phyloP scores from a whole-genome alignment of 495 filamentous ascomycete genomes.

The Hypomontagnella monticulosa region DNA sequence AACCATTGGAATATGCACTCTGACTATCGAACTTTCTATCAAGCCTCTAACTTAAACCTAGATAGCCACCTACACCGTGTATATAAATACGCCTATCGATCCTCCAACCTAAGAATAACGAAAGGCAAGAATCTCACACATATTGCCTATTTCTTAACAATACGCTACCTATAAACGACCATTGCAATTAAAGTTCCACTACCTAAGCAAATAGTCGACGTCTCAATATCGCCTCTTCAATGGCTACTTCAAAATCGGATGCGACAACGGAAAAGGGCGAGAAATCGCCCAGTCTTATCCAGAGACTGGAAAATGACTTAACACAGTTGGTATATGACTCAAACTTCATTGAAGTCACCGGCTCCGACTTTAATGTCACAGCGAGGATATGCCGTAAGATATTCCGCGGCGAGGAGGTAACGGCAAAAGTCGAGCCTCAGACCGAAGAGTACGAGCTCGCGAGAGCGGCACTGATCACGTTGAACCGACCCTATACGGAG shows the following conservation, averaged over 20 bases:
- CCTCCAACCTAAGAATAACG: too few species aligned
- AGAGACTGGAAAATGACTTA: slow-evolving; percentile 19
- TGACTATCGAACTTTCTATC: too few species aligned
- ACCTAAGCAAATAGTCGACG: too few species aligned
- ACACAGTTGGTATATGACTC: slow-evolving; percentile 42
- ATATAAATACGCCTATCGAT: too few species aligned
- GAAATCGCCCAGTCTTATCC: background rate
- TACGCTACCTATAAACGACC: too few species aligned
- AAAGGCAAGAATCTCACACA: too few species aligned
- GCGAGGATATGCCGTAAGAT: slow-evolving; percentile 29
- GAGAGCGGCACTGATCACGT: slow-evolving; percentile 2
- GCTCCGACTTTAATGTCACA: slow-evolving; percentile 35
- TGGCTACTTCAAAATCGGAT: background rate
- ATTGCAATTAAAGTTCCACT: too few species aligned
- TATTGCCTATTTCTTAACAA: too few species aligned
- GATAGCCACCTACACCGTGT: too few species aligned
- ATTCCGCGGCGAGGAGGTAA: slow-evolving; percentile 20
- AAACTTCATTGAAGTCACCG: slow-evolving; percentile 44
- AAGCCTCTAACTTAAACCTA: too few species aligned
- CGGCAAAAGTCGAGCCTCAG: slow-evolving; percentile 14
- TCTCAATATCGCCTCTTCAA: too few species aligned
- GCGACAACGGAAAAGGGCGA: background rate
- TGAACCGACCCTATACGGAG: slow-evolving; percentile 10
- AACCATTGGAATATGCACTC: too few species aligned
- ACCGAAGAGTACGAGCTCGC: slow-evolving; percentile 36